These are phyloP conservation scores for Kluyveromyces wickerhamii DNA, from an alignment of 805 yeast species.

Conservation along the genomic window DNA sequence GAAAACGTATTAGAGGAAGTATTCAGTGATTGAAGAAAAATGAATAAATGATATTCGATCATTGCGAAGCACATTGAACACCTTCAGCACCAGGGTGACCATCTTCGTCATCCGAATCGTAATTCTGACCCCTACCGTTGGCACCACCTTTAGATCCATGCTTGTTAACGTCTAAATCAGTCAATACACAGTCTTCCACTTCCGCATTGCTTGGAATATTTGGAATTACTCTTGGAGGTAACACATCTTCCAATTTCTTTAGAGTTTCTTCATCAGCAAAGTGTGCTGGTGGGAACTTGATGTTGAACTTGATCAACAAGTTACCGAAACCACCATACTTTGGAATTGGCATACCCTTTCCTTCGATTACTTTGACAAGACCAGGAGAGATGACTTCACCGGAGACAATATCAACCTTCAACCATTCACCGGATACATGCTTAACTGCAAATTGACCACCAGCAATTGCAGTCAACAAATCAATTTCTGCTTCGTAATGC, in stretches of 20 bases:
- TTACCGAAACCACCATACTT: constrained; percentile 86
- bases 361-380: constrained; percentile 68
- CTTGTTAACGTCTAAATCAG: constrained; percentile 58
- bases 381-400: constrained; percentile 94
- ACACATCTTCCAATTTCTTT: constrained; percentile 59
- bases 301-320: constrained; percentile 74
- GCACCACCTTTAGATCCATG: constrained; percentile 38
- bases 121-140: constrained; percentile 29
- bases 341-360: constrained; percentile 96
- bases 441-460: constrained; percentile 88
- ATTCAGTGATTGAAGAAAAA: too few species aligned
- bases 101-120: constrained; percentile 54
- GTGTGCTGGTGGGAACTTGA: constrained; percentile 77
- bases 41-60: constrained; percentile 25
- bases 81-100: constrained; percentile 34
- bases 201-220: constrained; percentile 62
- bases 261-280: constrained; percentile 71
- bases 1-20: too few species aligned
- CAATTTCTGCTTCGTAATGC: constrained; percentile 77
- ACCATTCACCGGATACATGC: constrained; percentile 87
- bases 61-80: constrained; percentile 85
- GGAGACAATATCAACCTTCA: constrained; percentile 74
- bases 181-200: constrained; percentile 72
- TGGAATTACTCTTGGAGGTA: constrained; percentile 67
- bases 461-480: constrained; percentile 87